Evolutionary conservation across 2,329 filamentous ascomycete genomes (phyloP), one percentile per base, ranked within the genome.

Genomic region (Epicoccum nigrum): DNA sequence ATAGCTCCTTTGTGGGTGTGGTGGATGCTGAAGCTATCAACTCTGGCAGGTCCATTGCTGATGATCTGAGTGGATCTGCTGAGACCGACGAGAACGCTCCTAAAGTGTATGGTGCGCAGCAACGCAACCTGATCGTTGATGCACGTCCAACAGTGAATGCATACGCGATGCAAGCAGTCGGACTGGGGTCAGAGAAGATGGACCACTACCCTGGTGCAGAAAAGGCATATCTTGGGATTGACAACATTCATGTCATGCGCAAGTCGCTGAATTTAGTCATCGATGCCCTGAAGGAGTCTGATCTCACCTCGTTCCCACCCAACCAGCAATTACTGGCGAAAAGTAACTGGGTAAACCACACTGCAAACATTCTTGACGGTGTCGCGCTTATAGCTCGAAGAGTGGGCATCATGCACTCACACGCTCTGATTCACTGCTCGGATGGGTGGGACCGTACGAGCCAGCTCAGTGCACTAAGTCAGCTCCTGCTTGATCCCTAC

Each of bases 361-460:
- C 97, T 48, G 82, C 84, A 17, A 86, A 87, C 21, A 85, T 99
- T 37, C 78, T 99, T 13, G 89, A 94, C 55, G 94, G 94, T 1
- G 88, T 92, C 5, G 84, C 86, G 40, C 79, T 95, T 49, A 96
- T 97, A 62, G 88, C 92, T 23, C 83, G 89, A 25, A 90, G 94
- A 64, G 87, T 99, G 27, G 94, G 92, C 23, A 86, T 97, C 51
- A 89, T 91, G 59, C 93, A 97, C 68, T 96, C 92, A 1, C 92
- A 99, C 70, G 93, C 96, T 9, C 78, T 99, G 37, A 96, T 99
- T 40, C 94, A 99, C 74, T 99, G 94, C 74, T 97, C 94, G 2
- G 94, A 99, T 74, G 94, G 94, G 4, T 99, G 94, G 94, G 94
- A 99, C 74, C 88, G 94, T 42, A 99, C 94, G 7, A 93, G 92